Evolutionary conservation across 2,329 filamentous ascomycete species (phyloP), one percentile per base, ranked within the genome.

Genomic region (Venturia nashicola): DNA sequence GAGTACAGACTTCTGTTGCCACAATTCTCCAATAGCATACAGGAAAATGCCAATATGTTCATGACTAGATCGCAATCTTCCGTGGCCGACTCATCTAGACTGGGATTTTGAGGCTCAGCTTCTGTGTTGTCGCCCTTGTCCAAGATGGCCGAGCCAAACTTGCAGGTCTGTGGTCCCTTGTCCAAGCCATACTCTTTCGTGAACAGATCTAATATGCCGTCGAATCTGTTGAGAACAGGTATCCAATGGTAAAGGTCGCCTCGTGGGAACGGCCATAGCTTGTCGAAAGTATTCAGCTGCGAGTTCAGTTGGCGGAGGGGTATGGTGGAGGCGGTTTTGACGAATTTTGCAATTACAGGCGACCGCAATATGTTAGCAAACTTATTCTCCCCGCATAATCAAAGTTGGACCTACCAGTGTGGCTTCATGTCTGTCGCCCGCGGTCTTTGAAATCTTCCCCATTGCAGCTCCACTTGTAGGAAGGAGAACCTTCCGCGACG

Each of bases 191-290:
- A 99, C 68, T 85, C 86, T 64, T 84, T 81, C 74, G 87, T 91
- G 73, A 96, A 91, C 46, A 85, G 80, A 70, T 96, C 90, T 48
- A 99, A 79, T 67, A 97, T 86, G 71, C 84, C 85, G 76, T 99
- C 94, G 75, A 99, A 97, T 65, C 91, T 87, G 75, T 99, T 96
- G 66, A 99, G 78, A 32, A 96, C 83, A 36, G 90, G 87, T 68
- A 99, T 97, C 95, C 95, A 99, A 80, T 99, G 93, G 74, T 97
- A 97, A 39, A 97, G 80, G 74, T 99, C 94, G 66, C 94, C 95
- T 74, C 93, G 86, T 46, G 93, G 93, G 72, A 97, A 96, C 2
- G 92, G 91, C 94, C 94, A 99, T 82, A 87, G 82, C 68, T 87
- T 86, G 65, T 93, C 91, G 73, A 97, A 97, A 64, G 83, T 84